phyloP scores from a whole-genome alignment of 2,329 filamentous ascomycete species.

The Sporothrix sp. region DNA sequence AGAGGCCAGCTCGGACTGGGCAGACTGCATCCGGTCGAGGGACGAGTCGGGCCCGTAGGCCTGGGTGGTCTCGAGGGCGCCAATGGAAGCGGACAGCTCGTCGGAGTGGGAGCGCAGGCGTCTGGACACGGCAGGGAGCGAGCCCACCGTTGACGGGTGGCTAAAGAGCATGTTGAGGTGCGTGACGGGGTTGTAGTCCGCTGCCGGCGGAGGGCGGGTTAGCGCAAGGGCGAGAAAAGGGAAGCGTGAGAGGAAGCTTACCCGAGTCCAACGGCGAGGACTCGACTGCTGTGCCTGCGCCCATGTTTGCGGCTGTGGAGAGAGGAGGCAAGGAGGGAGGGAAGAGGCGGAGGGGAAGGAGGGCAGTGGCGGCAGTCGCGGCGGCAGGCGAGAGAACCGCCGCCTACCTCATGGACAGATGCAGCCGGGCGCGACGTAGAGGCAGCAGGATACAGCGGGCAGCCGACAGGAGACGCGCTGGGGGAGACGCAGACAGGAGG shows the following conservation, averaged over 20 bases:
- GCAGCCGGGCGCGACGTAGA: no score
- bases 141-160: slow-evolving; percentile 73
- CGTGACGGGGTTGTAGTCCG: slow-evolving; percentile 57
- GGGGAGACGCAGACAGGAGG: no score
- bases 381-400: no score
- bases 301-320: slow-evolving; percentile 12
- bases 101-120: slow-evolving; percentile 67
- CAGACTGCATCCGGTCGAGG: slow-evolving; percentile 81
- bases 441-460: no score
- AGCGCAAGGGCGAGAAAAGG: background rate
- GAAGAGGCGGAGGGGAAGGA: background rate
- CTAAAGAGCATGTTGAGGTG: slow-evolving; percentile 92
- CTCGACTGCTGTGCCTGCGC: slow-evolving; percentile 11
- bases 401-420: no score
- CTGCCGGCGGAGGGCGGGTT: background rate
- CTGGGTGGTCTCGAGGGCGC: slow-evolving; percentile 63
- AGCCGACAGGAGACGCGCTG: no score
- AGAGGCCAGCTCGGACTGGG: slow-evolving; percentile 78
- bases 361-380: background rate
- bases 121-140: slow-evolving; percentile 63
- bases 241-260: background rate
- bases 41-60: slow-evolving; percentile 78
- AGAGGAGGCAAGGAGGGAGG: background rate
- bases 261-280: slow-evolving; percentile 18
- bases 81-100: slow-evolving; percentile 72